phyloP scores from a whole-genome alignment of 208 protist genomes.

The Trypanosoma scelopori region DNA sequence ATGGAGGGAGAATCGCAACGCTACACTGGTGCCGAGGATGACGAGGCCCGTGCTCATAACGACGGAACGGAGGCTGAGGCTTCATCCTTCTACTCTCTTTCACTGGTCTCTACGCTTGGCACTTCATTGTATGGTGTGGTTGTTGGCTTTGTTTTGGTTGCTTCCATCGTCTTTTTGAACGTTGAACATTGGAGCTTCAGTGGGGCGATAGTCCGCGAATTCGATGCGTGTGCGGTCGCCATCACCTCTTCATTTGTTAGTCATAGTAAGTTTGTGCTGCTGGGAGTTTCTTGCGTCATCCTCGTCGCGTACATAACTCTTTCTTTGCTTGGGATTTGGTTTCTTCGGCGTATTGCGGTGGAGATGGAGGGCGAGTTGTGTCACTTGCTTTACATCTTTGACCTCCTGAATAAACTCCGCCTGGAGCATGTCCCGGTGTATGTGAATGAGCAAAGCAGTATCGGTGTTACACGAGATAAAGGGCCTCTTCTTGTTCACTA shows the following conservation, averaged over 20 bases:
- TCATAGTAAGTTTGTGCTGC: conserved; percentile 4
- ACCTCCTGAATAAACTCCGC: background rate
- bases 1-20: no score
- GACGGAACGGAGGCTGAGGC: background rate
- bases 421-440: conserved; percentile 13
- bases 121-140: conserved; percentile 6
- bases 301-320: conserved; percentile 13
- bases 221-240: background rate
- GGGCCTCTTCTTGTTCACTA: conserved; percentile 11
- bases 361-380: background rate
- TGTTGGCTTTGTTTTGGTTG: conserved; percentile 4
- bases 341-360: background rate
- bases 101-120: conserved; percentile 1
- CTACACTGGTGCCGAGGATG: background rate
- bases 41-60: background rate
- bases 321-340: background rate
- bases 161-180: conserved; percentile 7
- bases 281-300: conserved; percentile 6
- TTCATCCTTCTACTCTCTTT: conserved; percentile 6
- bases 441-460: conserved; percentile 12
- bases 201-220: background rate
- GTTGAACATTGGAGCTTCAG: background rate
- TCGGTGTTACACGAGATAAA: conserved; percentile 8
- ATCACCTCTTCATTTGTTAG: background rate
- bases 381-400: conserved; percentile 10